Conservation (phyloP, 208 protist genomes). For the Leishmania mexicana region DNA sequence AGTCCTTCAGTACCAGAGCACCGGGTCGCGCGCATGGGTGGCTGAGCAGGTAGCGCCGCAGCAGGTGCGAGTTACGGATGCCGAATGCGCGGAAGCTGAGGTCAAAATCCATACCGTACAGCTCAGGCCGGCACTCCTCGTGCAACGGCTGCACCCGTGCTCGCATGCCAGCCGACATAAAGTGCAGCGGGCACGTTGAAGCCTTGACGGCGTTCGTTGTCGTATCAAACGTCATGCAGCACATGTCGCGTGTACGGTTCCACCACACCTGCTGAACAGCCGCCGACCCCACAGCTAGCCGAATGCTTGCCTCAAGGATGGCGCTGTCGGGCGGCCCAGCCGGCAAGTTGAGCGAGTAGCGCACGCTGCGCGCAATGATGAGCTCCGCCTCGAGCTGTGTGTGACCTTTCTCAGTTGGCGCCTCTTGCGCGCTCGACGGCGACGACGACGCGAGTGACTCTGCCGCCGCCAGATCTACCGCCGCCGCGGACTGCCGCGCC, state of each 20-base stretch:
- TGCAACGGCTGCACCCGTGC: constrained; percentile 77
- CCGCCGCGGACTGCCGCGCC: neutral
- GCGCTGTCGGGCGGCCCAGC: constrained; percentile 60
- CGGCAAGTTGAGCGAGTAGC: constrained; percentile 58
- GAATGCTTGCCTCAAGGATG: constrained; percentile 77
- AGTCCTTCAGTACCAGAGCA: constrained; percentile 90
- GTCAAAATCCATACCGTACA: constrained; percentile 91
- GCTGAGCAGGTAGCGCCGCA: constrained; percentile 77
- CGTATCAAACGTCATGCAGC: constrained; percentile 68
- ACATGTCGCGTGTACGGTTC: constrained; percentile 70
- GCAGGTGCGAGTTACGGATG: constrained; percentile 87
- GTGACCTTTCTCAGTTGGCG: neutral
- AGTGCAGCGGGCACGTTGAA: constrained; percentile 52
- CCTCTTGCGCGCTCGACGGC: neutral
- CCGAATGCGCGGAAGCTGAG: constrained; percentile 89
- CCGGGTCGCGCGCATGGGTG: constrained; percentile 86
- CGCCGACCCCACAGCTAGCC: constrained; percentile 47
- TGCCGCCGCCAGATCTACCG: neutral
- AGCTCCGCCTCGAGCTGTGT: constrained; percentile 64
- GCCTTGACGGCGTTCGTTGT: constrained; percentile 72
- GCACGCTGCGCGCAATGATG: constrained; percentile 73
- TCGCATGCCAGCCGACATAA: constrained; percentile 50
- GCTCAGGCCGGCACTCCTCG: constrained; percentile 82
- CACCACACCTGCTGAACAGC: constrained; percentile 88
- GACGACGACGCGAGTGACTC: neutral